Base-by-base conservation (phyloP, 371 early-diverging fungal species). In the Apophysomyces trapeziformis region DNA sequence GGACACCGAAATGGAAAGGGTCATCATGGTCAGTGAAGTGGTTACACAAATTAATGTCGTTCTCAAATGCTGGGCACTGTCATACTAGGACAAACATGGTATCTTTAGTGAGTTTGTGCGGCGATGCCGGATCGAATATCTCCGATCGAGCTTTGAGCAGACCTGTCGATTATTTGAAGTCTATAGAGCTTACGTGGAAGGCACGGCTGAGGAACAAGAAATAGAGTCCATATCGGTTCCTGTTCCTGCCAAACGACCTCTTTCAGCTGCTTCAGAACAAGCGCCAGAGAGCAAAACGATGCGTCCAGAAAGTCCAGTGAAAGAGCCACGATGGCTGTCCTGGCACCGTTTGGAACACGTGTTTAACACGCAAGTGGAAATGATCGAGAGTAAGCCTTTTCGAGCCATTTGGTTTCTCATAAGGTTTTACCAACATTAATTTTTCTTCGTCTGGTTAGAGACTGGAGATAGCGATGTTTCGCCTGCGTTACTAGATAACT, bases 91-190 rank as follows among this genome's bases (percentile, higher is more conserved):
- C 18, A 73, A 69, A 65, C 60, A 66, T 4, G 77, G 82, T 57
- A 65, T 81, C 4, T 71, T 81, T 64, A 79, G 77, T 4, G 36
- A 75, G 38, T 81, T 76, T 68, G 68, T 78, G n/a, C 69, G 82
- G 12, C 68, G 66, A 56, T 78, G 77, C 37, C 61, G 63, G 32
- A 56, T 76, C 5, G 82, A 78, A 59, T 81, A 71, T 60, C 43
- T 61, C 26, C 63, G 46, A 43, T 44, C 69, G 13, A 60, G 71
- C 4, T 65, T 69, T 38, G 62, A 67, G 32, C 69, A 69, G 16
- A 56, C 69, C 13, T 64, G 50, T 7, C 68, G 75, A 18, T 43
- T 77, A 11, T 69, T 68, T 56, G 61, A 69, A 14, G 70, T 75
- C 14, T 77, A 71, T 38, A 58, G 63, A 6, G 41, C 61, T 12